These are phyloP conservation scores for Fusarium secorum DNA, from an alignment of 2,329 filamentous ascomycete species.

Conservation along the genomic window DNA sequence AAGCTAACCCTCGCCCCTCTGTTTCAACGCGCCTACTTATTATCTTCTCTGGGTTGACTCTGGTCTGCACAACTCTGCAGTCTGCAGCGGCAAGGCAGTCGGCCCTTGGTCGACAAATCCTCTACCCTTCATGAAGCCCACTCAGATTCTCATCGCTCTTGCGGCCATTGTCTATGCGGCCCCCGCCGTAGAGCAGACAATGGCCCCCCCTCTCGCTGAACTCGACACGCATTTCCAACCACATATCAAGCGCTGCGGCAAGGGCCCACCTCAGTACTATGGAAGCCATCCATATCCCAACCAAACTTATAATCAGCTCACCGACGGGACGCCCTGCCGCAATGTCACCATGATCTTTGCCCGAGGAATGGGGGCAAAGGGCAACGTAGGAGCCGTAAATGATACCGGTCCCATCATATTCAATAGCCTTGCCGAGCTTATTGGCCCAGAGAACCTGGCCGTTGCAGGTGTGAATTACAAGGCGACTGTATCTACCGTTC, in stretches of 20 bases:
- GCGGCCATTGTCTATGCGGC: neutral
- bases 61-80: neutral
- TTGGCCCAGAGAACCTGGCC: neutral
- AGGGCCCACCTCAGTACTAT: neutral
- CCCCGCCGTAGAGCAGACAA: neutral
- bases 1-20: neutral
- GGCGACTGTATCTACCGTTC: neutral
- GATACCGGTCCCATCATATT: neutral
- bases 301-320: neutral
- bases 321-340: conserved; percentile 3
- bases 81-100: neutral
- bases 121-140: neutral
- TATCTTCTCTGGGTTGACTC: rapidly evolving
- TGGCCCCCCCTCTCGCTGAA: neutral
- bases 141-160: neutral
- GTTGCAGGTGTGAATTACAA: neutral
- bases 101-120: too few relatives aligned
- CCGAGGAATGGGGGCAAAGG: neutral
- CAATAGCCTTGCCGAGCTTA: neutral
- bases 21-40: rapidly evolving
- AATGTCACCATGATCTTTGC: neutral
- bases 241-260: neutral
- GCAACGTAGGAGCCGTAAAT: neutral
- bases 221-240: neutral
- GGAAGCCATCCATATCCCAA: neutral